Evolutionary conservation across 2,329 filamentous ascomycete genomes (phyloP), one percentile per base, ranked within the genome.

Genomic region (Trichophyton benhamiae): DNA sequence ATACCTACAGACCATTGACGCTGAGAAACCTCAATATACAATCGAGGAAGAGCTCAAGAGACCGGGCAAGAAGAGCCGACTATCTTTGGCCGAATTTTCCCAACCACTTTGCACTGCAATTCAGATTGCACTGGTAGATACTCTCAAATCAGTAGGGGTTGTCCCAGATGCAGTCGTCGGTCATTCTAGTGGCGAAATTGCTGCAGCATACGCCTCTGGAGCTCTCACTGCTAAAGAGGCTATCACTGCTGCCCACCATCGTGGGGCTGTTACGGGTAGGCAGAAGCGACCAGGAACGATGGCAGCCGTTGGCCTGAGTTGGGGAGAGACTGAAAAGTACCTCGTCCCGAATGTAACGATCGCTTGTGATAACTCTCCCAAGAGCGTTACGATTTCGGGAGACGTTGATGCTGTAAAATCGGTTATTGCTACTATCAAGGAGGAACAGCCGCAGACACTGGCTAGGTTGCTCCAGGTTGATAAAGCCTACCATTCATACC

Each of bases 91-190:
- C 8, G 66, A 67, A 15, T 65, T 71, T 2, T 67, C 67, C 25
- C 71, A 72, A 38, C 70, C 71, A 0, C 65, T 67, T 41, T 69
- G 67, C 30, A 70, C 65, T 11, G 63, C 64, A 0, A 17, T 70
- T 2, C 68, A 70, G 48, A 62, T 69, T 9, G 67, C 64, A 3
- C 17, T 70, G 9, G 65, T 69, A 1, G 59, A 68, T 30, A 38
- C 67, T 3, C 44, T 70, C 1, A 1, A 6, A 7, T 59, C 44
- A 1, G 68, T 61, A 61, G 53, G 59, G 1, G 61, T 70, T 33
- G 46, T 7, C 3, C 67, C 67, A 5, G 27, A 52, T 2, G 62
- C 60, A 1, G 66, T 67, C 1, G 55, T 65, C 8, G 65, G 68
- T 4, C 68, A 70, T 61, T 68, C 66, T 2, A 61, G 55, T 3